Percentiles rank a stretch among this genome's conserved stretches.
Conservation (phyloP, 495 filamentous ascomycete species). For the Neurospora sp. region DNA sequence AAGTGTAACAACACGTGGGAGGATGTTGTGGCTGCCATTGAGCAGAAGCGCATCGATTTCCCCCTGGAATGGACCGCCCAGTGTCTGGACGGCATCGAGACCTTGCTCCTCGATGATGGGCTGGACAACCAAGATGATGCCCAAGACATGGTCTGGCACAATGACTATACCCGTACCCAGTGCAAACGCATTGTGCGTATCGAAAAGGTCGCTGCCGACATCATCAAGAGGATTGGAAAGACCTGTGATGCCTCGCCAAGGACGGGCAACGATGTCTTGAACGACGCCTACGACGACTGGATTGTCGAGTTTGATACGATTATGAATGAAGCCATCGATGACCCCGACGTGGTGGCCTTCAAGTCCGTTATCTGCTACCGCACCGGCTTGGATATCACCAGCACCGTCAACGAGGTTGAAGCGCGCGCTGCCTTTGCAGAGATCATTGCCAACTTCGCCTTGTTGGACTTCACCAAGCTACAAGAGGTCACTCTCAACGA, state of each 20-base stretch:
- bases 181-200: slow-evolving; percentile 78
- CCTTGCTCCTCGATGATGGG: slow-evolving; percentile 71
- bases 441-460: slow-evolving; percentile 18
- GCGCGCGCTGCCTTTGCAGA: slow-evolving; percentile 17
- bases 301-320: slow-evolving; percentile 23
- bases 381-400: slow-evolving; percentile 54
- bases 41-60: slow-evolving; percentile 42
- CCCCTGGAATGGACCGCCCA: slow-evolving; percentile 48
- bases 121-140: slow-evolving; percentile 46
- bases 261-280: slow-evolving; percentile 10
- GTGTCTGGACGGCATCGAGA: slow-evolving; percentile 68
- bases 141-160: slow-evolving; percentile 59
- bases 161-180: slow-evolving; percentile 47
- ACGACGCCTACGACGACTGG: slow-evolving; percentile 23
- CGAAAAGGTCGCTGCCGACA: slow-evolving; percentile 60
- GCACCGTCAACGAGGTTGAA: slow-evolving; percentile 14
- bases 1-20: slow-evolving; percentile 51
- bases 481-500: slow-evolving; percentile 55
- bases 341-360: slow-evolving; percentile 69
- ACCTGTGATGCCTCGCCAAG: slow-evolving; percentile 7
- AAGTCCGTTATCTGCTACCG: slow-evolving; percentile 82
- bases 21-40: slow-evolving; percentile 50
- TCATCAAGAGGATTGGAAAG: slow-evolving; percentile 43
- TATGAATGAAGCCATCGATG: slow-evolving; percentile 44
- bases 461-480: slow-evolving; percentile 34